Conservation (phyloP, 2,329 filamentous ascomycete species). For the Xylariaceae sp. region DNA sequence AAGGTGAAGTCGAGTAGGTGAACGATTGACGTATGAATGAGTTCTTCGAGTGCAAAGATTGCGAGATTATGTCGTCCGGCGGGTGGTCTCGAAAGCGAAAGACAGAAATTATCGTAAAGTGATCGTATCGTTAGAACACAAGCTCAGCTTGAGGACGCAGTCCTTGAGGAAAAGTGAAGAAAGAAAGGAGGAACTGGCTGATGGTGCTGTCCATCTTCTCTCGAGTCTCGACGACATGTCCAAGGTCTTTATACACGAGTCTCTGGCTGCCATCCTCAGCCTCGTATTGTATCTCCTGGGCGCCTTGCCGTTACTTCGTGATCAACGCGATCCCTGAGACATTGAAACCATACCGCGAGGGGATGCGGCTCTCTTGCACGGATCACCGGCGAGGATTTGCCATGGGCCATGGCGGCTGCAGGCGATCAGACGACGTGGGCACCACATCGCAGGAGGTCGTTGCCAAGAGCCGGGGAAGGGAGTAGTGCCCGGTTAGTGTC, state of each 20-base stretch:
- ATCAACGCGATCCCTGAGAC: background rate
- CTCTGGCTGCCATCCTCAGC: background rate
- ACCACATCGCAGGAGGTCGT: no score
- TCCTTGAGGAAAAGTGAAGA: conserved; percentile 2
- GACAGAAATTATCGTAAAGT: background rate
- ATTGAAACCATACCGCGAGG: background rate
- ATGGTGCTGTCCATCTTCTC: conserved; percentile 6
- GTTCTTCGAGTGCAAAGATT: background rate
- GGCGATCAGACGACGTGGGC: conserved; percentile 8
- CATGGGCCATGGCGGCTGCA: conserved; percentile 1
- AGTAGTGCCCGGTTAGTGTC: no score
- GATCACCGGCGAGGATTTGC: background rate
- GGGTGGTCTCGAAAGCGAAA: no score
- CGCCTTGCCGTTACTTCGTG: no score
- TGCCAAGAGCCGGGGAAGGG: no score
- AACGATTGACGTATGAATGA: background rate
- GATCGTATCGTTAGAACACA: background rate
- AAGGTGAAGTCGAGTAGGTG: no score
- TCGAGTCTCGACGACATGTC: background rate
- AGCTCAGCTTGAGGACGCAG: background rate
- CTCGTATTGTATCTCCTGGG: no score
- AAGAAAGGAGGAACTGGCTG: conserved; percentile 3
- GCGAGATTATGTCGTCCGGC: background rate
- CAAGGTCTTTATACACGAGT: conserved; percentile 9
- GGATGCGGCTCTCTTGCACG: background rate